A percentile compares a stretch with the other conserved stretches of the same genome.
These are phyloP conservation scores for Nigrospora oryzae DNA, from an alignment of 2,329 filamentous ascomycete genomes.

Conservation along the genomic window DNA sequence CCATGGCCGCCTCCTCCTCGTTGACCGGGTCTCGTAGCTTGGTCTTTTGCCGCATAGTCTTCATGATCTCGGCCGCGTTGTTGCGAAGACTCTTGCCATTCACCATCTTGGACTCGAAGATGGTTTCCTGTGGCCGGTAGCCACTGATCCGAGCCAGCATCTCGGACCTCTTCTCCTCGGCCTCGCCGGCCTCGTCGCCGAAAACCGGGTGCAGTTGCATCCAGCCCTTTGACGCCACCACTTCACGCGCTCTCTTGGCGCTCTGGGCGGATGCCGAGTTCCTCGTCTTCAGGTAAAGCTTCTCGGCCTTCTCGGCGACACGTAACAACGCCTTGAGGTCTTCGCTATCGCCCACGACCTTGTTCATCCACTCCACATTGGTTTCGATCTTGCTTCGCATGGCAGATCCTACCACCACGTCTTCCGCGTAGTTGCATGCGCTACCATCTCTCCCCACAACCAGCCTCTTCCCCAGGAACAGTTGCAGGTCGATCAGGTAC, in stretches of 20 bases:
- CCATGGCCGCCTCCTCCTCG: slow-evolving; percentile 20
- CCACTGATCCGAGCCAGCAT: slow-evolving; percentile 86
- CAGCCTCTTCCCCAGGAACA: slow-evolving; percentile 83
- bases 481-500: slow-evolving; percentile 86
- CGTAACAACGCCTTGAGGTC: slow-evolving; percentile 64
- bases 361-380: slow-evolving; percentile 75
- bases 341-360: slow-evolving; percentile 63
- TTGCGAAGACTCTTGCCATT: slow-evolving; percentile 16
- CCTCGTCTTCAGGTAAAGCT: slow-evolving; percentile 81
- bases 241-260: slow-evolving; percentile 74
- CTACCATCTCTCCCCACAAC: slow-evolving; percentile 61
- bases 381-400: slow-evolving; percentile 65
- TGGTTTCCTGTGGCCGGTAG: slow-evolving; percentile 84
- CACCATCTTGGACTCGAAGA: slow-evolving; percentile 59
- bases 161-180: slow-evolving; percentile 66
- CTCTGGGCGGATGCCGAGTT: slow-evolving; percentile 87
- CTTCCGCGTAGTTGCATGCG: slow-evolving; percentile 64
- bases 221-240: slow-evolving; percentile 64
- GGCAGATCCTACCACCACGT: slow-evolving; percentile 75
- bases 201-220: slow-evolving; percentile 75
- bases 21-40: slow-evolving; percentile 34
- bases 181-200: slow-evolving; percentile 54
- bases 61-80: slow-evolving; percentile 51
- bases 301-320: slow-evolving; percentile 83
- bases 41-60: slow-evolving; percentile 46